Evolutionary conservation across 139 green algal genomes (phyloP), one percentile per base, ranked within the genome.

Genomic region (Volvox reticuliferus): DNA sequence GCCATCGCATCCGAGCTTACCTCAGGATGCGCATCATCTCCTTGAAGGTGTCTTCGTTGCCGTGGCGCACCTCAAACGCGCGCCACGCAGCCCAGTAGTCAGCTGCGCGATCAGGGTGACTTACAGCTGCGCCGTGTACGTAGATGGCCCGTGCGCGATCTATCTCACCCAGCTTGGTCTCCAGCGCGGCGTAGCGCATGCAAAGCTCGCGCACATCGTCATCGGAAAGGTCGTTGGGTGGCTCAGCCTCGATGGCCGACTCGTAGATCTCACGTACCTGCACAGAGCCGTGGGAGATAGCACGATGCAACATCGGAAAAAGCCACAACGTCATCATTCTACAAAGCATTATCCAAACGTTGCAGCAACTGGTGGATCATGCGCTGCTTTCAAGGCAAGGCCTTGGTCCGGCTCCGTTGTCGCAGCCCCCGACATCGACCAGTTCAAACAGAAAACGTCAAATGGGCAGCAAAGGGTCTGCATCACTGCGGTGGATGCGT

Each of bases 11-110:
- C 95, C 85, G 92, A 94, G 93, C 12, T 22, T 44, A 97, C 81
- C 98, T 94, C 94, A 99, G 99, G 91, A 99, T 98, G 50, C 98
- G 96, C 92, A 99, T 95, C 98, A 99, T 99, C 92, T 99, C 98
- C 44, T 97, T 93, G 94, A 98, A 99, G 17, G 98, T 99, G 93
- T 99, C 97, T 93, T 99, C 97, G 86, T 99, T 99, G 90, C 98
- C 98, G 88, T 98, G 95, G 77, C 76, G 61, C 33, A 91, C 87
- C 87, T 91, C 87, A 77, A 91, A 91, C 76, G 76, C 76, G 22
- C 76, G 75, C 98, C 98, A 99, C 69, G 97, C 95, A 1, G 94
- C 91, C 98, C 98, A 99, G 94, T 98, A 99, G 62, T 67, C 93
- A 13, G 87, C 75, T 26, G 88, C 80, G 36, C 50, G 50, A 55